Evolutionary conservation across 441 rosid species (phyloP).

Genomic region (Flueggea neowawraea): DNA sequence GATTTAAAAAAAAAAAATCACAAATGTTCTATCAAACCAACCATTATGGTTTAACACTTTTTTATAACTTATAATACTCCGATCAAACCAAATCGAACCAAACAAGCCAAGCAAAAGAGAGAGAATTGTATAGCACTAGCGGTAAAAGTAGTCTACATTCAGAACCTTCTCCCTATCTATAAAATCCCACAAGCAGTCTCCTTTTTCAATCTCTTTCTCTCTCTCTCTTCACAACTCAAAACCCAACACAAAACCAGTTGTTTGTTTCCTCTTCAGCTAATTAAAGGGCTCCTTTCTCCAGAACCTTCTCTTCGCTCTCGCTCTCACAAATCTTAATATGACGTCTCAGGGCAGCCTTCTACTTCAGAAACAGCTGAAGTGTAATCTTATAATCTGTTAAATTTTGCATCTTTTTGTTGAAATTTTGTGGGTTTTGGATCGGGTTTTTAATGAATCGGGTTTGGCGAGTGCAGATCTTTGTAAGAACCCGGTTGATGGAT

Average conservation of each 20-base stretch:
- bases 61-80: too few relatives aligned
- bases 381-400: slow-evolving; percentile 17
- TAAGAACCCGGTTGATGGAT: slow-evolving; percentile 66
- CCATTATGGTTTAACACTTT: too few relatives aligned
- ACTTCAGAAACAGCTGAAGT: slow-evolving; percentile 81
- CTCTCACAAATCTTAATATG: slow-evolving; percentile 22
- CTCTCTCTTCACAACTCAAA: neutral
- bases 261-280: too few relatives aligned
- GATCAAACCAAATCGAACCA: too few relatives aligned
- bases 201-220: neutral
- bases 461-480: slow-evolving; percentile 51
- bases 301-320: slow-evolving; percentile 6
- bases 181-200: neutral
- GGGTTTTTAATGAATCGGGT: neutral
- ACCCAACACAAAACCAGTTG: too few relatives aligned
- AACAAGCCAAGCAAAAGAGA: neutral
- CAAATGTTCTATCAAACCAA: too few relatives aligned
- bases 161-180: too few relatives aligned
- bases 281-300: slow-evolving; percentile 2
- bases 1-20: too few relatives aligned
- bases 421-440: slow-evolving; percentile 3
- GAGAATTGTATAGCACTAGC: too few relatives aligned
- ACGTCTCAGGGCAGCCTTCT: slow-evolving; percentile 71
- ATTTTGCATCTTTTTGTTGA: neutral
- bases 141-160: too few relatives aligned